Conservation (phyloP, 371 early-diverging fungal species). For the Actinomortierella ambigua region DNA sequence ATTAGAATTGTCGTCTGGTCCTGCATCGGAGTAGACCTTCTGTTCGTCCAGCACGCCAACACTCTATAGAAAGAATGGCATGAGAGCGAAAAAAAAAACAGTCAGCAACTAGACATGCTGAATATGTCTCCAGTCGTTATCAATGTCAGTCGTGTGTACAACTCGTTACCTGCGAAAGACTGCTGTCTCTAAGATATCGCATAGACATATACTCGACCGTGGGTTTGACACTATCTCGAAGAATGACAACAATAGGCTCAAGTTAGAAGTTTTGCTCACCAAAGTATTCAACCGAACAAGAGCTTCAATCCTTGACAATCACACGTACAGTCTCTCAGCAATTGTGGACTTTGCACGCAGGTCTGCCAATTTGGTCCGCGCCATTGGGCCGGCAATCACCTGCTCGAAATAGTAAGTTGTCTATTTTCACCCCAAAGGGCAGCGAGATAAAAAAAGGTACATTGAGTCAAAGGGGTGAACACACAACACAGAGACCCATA, state of each 20-base stretch:
- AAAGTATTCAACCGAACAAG: no score
- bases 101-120: background rate
- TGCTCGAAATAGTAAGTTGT: constrained; percentile 39
- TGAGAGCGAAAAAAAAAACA: background rate
- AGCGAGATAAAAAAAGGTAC: no score
- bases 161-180: constrained; percentile 36
- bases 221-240: background rate
- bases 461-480: no score
- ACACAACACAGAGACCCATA: no score
- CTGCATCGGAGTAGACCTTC: constrained; percentile 11
- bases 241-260: no score
- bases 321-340: no score
- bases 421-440: no score
- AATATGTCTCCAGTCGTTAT: no score
- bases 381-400: constrained; percentile 41
- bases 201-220: constrained; percentile 38
- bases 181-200: constrained; percentile 42
- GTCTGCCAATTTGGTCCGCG: constrained; percentile 47
- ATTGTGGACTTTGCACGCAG: constrained; percentile 37
- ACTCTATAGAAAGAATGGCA: constrained; percentile 12
- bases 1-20: background rate
- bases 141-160: no score
- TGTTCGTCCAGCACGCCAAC: constrained; percentile 31
- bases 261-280: no score
- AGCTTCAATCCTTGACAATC: no score